A percentile compares a stretch with the other conserved stretches of the same genome.
These are phyloP conservation scores for Clonostachys rosea DNA, from an alignment of 2,329 filamentous ascomycete species.

Conservation along the genomic window DNA sequence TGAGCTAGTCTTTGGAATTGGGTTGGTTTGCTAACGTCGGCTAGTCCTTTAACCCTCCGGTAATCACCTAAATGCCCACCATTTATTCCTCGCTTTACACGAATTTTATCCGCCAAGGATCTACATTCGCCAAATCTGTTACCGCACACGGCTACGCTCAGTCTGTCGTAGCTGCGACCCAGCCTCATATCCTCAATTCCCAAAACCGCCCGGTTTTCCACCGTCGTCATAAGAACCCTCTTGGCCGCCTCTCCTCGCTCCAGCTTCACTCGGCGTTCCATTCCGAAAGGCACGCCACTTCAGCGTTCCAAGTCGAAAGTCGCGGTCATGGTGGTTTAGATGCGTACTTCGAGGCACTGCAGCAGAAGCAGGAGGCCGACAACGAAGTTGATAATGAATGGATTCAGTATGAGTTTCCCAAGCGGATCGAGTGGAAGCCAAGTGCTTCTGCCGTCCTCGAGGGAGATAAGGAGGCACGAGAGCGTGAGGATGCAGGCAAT, in stretches of 20 bases:
- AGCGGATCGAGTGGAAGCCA: slow-evolving; percentile 85
- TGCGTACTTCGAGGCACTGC: slow-evolving; percentile 88
- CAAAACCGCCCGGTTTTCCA: slow-evolving; percentile 63
- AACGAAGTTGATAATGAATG: slow-evolving; percentile 71
- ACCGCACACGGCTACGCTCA: slow-evolving; percentile 97
- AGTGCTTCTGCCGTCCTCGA: slow-evolving; percentile 50
- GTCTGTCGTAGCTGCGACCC: slow-evolving; percentile 91
- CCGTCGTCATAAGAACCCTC: slow-evolving; percentile 49
- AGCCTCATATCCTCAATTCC: slow-evolving; percentile 70
- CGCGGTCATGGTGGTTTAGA: slow-evolving; percentile 67
- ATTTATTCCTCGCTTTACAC: slow-evolving; percentile 65
- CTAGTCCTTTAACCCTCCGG: slow-evolving; percentile 49
- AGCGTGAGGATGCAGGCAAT: slow-evolving; percentile 22
- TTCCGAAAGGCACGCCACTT: slow-evolving; percentile 42
- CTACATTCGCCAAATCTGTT: slow-evolving; percentile 79
- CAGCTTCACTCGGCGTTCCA: slow-evolving; percentile 78
- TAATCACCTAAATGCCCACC: slow-evolving; percentile 85
- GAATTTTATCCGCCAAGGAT: slow-evolving; percentile 93
- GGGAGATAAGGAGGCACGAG: slow-evolving; percentile 47
- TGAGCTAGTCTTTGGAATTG: too few species aligned
- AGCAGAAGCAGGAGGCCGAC: slow-evolving; percentile 56
- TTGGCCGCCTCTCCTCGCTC: slow-evolving; percentile 48
- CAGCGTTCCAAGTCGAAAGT: slow-evolving; percentile 46
- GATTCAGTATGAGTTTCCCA: slow-evolving; percentile 86
- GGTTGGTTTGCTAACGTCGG: neutral